Evolutionary conservation across 169 alveolate species (phyloP).

Genomic region (Babesia gibsoni): DNA sequence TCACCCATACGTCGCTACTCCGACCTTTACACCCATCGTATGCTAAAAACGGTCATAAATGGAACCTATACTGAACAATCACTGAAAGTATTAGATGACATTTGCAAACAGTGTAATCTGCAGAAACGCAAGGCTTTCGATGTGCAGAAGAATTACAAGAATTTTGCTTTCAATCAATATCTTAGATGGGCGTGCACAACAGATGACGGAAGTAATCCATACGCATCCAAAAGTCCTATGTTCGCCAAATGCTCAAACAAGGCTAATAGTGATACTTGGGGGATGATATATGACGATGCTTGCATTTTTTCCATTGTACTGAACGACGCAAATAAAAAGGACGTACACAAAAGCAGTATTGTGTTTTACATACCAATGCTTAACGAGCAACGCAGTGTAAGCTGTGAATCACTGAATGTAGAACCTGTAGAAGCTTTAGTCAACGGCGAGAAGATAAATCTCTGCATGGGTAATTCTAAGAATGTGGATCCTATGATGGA

Average conservation of each 20-base stretch:
- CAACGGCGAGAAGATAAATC: slow-evolving; percentile 1
- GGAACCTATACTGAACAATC: slow-evolving; percentile 33
- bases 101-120: slow-evolving; percentile 75
- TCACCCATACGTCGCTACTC: slow-evolving; percentile 99
- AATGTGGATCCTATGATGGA: slow-evolving; percentile 5
- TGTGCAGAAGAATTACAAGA: slow-evolving; percentile 74
- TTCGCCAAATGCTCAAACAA: background rate
- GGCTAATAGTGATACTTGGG: slow-evolving; percentile 33
- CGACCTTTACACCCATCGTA: slow-evolving; percentile 95
- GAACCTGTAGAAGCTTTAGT: slow-evolving; percentile 23
- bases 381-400: slow-evolving; percentile 45
- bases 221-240: background rate
- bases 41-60: slow-evolving; percentile 67
- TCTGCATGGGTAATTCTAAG: background rate
- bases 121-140: slow-evolving; percentile 76
- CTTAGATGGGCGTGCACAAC: slow-evolving; percentile 50
- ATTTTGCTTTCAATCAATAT: slow-evolving; percentile 71
- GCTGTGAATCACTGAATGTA: slow-evolving; percentile 46
- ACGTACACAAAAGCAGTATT: slow-evolving; percentile 21
- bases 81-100: slow-evolving; percentile 51
- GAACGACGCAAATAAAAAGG: background rate
- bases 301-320: slow-evolving; percentile 33
- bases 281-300: slow-evolving; percentile 49
- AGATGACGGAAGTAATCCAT: background rate
- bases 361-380: slow-evolving; percentile 59